Base-by-base conservation (phyloP, 2,329 filamentous ascomycete genomes). In the Penicillium decumbens region DNA sequence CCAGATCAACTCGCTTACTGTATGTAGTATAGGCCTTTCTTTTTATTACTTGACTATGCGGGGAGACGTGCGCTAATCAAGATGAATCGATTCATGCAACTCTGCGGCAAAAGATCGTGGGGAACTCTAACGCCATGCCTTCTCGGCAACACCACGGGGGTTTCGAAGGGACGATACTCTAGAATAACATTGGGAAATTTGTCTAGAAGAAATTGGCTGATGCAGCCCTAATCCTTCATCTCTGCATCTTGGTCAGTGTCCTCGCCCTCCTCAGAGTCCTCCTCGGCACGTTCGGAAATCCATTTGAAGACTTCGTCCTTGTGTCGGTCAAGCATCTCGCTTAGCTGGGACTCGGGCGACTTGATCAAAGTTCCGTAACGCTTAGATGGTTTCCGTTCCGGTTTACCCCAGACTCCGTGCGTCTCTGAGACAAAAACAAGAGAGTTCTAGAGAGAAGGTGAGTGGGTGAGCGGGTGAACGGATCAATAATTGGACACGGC, bases 391-490 rank as follows among this genome's bases (percentile, higher is more conserved):
- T 80, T 81, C 43, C 75, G 74, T 6, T 67, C 77, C 18, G 83
- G 74, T 49, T 85, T 81, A 53, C 69, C 75, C 86, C 89, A 96
- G 66, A 88, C 86, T 10, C 81, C 80, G 66, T 96, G 92, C 51
- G 85, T 78, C 24, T 78, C 74, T 1, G 85, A 81, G 15, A 96
- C 87, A 61, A 85, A 95, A 41, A 96, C 85, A 3, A 82, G 79
- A 0, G 89, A 93, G 69, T 89, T 84, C 58, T 79, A 15, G 18
- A 38, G n/a, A 15, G 2, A 33, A 30, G 28, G 23, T 41, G 15
- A 18, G 15, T 18, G 15, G 15, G 9, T 35, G 25, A 23, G 35
- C 13, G 20, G 8, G n/a, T 15, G 18, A n/a, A 30, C 2, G 3
- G 20, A 23, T 23, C 20, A 23, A 23, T 3, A 23, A 15, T 41